Evolutionary conservation across 2,329 filamentous ascomycete species (phyloP), one percentile per base, ranked within the genome.

Genomic region (Drechslerella dactyloides): DNA sequence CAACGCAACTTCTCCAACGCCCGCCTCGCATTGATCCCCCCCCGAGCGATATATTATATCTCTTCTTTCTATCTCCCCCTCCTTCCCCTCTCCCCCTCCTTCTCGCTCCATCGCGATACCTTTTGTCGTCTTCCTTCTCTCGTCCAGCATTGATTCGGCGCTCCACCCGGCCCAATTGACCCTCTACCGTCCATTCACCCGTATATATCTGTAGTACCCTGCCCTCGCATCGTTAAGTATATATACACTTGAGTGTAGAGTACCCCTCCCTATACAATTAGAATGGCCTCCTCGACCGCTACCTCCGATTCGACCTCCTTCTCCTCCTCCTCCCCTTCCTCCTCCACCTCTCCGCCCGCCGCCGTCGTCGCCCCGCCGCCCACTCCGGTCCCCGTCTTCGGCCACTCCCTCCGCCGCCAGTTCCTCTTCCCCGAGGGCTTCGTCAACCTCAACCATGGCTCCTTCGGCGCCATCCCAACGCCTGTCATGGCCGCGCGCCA

Each of bases 381-480:
- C 11, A 24, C 65, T 27, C 10, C 17, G 5, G 24, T 53, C n/a
- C 64, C 56, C n/a, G 53, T 17, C 11, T 73, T 73, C 46, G 69
- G 69, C 33, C 61, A 62, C 17, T 30, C 42, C 21, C 60, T 73
- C 52, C 60, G 60, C 61, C 50, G 37, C 6, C 46, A 73, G 2
- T 73, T 73, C 19, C 69, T 65, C 35, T 73, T 73, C 61, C 69
- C 69, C 7, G 61, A 66, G 48, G 60, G 60, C 54, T 70, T 46
- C 23, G 59, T 42, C 56, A 70, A 70, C 33, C 59, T 70, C 5
- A 73, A 73, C 35, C 69, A 73, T 42, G 89, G 91, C 54, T 96
- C 91, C 0, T 96, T 90, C 78, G 93, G 93, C 35, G 87, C 88
- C 1, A 87, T 88, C 76, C 92, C 93, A 2, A 81, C 80, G 8